Base-by-base conservation (phyloP, 176 grass and related monocot species). In the Poa annua region DNA sequence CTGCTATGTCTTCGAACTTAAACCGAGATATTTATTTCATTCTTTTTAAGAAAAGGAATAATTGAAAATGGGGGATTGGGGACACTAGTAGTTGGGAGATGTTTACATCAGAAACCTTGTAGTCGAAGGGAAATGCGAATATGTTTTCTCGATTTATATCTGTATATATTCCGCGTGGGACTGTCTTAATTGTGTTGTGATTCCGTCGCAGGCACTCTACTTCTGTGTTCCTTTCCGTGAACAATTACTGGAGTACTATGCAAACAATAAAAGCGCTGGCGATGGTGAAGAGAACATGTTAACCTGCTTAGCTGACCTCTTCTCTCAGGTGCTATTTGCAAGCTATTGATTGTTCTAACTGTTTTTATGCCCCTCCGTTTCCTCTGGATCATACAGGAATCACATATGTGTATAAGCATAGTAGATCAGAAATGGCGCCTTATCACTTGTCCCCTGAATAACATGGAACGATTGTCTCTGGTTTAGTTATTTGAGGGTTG, bases 161-260 rank as follows among this genome's bases (percentile, higher is more conserved):
- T 66, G 60, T 66, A 54, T 66, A 54, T 65, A 55, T 11, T 75
- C 33, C 42, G 53, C n/a, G 32, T 74, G 75, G 35, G n/a, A 63
- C 15, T 26, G 55, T 36, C 20, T 38, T 52, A 42, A 54, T 77
- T 41, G 10, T 33, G 63, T 44, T 49, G 15, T 50, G 38, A 35
- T 86, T 47, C 7, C 47, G 17, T 41, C 29, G 6, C 87, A 98
- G 92, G 92, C 90, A 70, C 90, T 95, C 86, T 91, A 93, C 70
- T 98, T 95, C 38, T 95, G 90, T 75, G 73, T 91, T 60, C 92
- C 90, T 81, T 98, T 93, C 53, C 88, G 96, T 21, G 96, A 98
- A 72, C 96, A 98, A 84, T 90, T 98, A 79, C 90, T 98, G 66
- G 91, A 95, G 65, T 93, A 98, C 83, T 98, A 95, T 90, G 88